These are phyloP conservation scores for Helichrysum umbraculigerum DNA, from an alignment of 129 eudicot species.

Conservation along the genomic window DNA sequence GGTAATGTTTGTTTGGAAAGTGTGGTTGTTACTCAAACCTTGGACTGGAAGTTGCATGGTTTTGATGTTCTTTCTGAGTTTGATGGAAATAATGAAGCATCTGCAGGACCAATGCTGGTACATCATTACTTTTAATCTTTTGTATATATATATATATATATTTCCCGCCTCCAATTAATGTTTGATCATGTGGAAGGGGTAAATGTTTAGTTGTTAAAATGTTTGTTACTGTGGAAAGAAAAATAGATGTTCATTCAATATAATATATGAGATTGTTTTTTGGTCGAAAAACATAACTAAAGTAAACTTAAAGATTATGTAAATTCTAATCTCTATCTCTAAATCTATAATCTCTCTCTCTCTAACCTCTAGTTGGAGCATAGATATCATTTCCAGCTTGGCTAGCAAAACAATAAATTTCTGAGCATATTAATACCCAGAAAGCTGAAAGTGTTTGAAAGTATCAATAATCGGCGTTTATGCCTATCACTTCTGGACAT, in stretches of 20 bases:
- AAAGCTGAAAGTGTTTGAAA: not conserved
- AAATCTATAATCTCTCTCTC: too few species aligned
- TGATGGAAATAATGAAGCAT: conserved; percentile 72
- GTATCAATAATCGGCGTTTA: not conserved
- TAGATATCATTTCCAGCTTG: conserved; percentile 4
- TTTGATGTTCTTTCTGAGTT: conserved; percentile 92
- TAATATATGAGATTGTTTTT: not conserved
- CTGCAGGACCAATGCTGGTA: conserved; percentile 88
- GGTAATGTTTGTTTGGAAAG: conserved; percentile 92
- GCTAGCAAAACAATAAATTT: not conserved
- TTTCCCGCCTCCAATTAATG: not conserved
- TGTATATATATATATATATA: not conserved
- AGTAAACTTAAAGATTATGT: not conserved
- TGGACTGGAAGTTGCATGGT: conserved; percentile 94
- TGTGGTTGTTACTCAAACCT: conserved; percentile 83
- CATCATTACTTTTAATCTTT: not conserved
- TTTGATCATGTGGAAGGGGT: conserved; percentile 15
- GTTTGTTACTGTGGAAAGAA: not conserved
- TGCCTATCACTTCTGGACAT: not conserved
- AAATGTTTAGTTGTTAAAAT: not conserved
- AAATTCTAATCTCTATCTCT: conserved; percentile 1
- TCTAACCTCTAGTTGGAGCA: not conserved
- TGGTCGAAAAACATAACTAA: not conserved
- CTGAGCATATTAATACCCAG: not conserved
- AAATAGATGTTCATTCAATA: not conserved